These are phyloP conservation scores for Yamadazyma siamensis DNA, from an alignment of 1,139 yeast species.

Conservation along the genomic window DNA sequence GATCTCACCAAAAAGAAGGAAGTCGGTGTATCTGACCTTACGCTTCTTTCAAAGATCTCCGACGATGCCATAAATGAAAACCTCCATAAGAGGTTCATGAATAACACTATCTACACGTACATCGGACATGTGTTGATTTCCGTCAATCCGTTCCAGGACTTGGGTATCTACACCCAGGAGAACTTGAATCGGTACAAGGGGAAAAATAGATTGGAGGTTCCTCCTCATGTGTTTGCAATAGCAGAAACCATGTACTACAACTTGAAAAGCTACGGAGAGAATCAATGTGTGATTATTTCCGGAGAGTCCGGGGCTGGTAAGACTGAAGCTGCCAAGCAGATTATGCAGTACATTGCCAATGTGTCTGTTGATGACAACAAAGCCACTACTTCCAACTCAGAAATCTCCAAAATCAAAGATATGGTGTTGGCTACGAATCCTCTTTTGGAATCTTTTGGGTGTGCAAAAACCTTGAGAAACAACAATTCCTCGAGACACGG, in stretches of 20 bases:
- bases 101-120: slow-evolving; percentile 85
- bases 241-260: slow-evolving; percentile 97
- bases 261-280: slow-evolving; percentile 90
- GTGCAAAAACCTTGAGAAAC: slow-evolving; percentile 95
- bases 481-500: slow-evolving; percentile 98
- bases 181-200: slow-evolving; percentile 78
- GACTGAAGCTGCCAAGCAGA: slow-evolving; percentile 97
- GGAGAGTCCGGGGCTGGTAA: slow-evolving; percentile 99
- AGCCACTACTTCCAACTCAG: slow-evolving; percentile 40
- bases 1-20: slow-evolving; percentile 88
- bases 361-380: slow-evolving; percentile 46
- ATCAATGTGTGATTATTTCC: slow-evolving; percentile 95
- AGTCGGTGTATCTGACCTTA: slow-evolving; percentile 95
- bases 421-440: slow-evolving; percentile 99
- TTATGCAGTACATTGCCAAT: slow-evolving; percentile 97
- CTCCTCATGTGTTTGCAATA: slow-evolving; percentile 98
- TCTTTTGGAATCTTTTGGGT: slow-evolving; percentile 91
- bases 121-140: slow-evolving; percentile 89
- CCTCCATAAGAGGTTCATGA: slow-evolving; percentile 81
- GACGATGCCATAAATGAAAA: slow-evolving; percentile 94
- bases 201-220: slow-evolving; percentile 89
- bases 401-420: slow-evolving; percentile 84
- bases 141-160: slow-evolving; percentile 93
- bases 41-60: slow-evolving; percentile 80
- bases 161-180: slow-evolving; percentile 88